Base-by-base conservation (phyloP, 1,139 yeast species). In the Pichia sp. region DNA sequence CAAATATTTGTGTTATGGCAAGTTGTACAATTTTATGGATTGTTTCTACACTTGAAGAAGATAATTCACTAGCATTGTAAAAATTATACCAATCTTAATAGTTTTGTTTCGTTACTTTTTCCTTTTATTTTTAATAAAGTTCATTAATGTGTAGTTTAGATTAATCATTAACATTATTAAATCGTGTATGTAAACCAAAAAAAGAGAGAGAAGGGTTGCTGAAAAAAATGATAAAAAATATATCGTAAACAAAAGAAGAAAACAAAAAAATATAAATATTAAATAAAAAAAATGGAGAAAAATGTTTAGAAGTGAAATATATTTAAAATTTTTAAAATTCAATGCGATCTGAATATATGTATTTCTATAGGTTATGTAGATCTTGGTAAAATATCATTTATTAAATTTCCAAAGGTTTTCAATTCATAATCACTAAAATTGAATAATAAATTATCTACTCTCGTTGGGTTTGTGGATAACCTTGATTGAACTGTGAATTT, bases 21-120 rank as follows among this genome's bases (percentile, higher is more conserved):
- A 86, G 96, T 68, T 89, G 97, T 63, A 79, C 87, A 45, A 72
- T 82, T 6, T 70, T 92, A 56, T 92, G 97, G 97, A 70, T 90
- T 50, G 87, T 96, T 16, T 97, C 90, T 64, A 90, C 89, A 61
- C 81, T 89, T 50, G 97, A 92, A 63, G 97, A 90, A 61, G 97
- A 90, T 65, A 90, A 89, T 66, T 85, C 95, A 53, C 90, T 92
- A 63, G 84, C 95, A 42, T 71, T 90, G 55, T 87, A 67, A 24
- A n/a, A 11, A 20, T 25, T 32, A 23, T 9, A 11, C 9, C 7
- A 26, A n/a, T n/a, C 6, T 5, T 31, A 20, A 7, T 16, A 16
- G 10, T 10, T n/a, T n/a, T 16, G 16, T 16, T 16, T 16, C 16
- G 16, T 16, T 16, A 16, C 16, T 16, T 16, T 16, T 16, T 16